Percentiles rank a stretch among this genome's conserved stretches.
Evolutionary conservation across 768 basidiomycete species (phyloP).

Genomic region (Zangia roseola): DNA sequence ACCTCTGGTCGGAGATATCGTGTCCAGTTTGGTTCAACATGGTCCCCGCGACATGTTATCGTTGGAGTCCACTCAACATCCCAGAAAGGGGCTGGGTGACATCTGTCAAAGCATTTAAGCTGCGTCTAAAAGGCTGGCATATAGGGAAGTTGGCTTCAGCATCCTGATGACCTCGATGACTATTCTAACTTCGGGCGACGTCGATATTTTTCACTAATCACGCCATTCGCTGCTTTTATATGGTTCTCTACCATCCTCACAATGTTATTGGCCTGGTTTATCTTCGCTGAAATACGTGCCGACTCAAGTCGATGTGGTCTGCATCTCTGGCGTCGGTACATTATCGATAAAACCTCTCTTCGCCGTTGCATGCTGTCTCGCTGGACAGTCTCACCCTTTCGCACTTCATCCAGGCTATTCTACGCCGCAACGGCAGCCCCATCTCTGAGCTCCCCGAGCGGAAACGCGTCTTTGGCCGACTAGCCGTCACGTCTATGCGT

Average conservation of each 20-base stretch:
- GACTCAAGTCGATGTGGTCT: conserved; percentile 57
- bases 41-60: too few relatives aligned
- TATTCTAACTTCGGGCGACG: conserved; percentile 29
- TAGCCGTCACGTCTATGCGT: conserved; percentile 62
- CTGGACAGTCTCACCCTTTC: conserved; percentile 61
- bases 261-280: conserved; percentile 72
- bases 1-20: too few relatives aligned
- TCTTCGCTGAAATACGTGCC: conserved; percentile 50
- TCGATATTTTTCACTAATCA: conserved; percentile 66
- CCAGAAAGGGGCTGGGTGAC: too few relatives aligned
- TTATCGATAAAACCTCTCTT: conserved; percentile 74
- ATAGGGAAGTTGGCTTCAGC: not conserved
- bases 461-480: conserved; percentile 50
- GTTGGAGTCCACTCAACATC: too few relatives aligned
- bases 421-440: conserved; percentile 69
- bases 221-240: conserved; percentile 54
- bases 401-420: conserved; percentile 57
- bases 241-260: conserved; percentile 73
- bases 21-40: too few relatives aligned
- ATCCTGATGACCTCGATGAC: not conserved
- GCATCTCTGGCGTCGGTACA: conserved; percentile 80
- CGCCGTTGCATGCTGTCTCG: conserved; percentile 60
- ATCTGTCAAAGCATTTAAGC: too few relatives aligned
- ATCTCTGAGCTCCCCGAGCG: conserved; percentile 54
- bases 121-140: too few relatives aligned